Conservation (phyloP, 352 stramenopile species). For the Pythium aquatile region DNA sequence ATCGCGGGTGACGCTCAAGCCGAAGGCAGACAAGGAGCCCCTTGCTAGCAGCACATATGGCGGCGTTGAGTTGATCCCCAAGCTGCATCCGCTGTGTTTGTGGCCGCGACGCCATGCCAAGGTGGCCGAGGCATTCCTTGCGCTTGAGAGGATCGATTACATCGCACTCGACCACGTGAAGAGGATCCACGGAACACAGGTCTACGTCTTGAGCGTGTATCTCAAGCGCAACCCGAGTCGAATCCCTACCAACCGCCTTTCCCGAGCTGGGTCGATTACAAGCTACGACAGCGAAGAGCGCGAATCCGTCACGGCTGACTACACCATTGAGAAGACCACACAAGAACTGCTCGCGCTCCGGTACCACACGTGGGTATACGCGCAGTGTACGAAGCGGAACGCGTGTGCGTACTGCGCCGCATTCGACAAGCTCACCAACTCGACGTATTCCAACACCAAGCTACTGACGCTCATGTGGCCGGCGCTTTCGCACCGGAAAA, state of each 20-base stretch:
- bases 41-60: neutral
- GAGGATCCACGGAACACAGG: conserved; percentile 35
- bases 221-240: conserved; percentile 41
- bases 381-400: conserved; percentile 25
- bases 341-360: conserved; percentile 41
- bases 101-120: conserved; percentile 37
- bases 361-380: conserved; percentile 34
- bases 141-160: conserved; percentile 44
- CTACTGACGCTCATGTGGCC: conserved; percentile 27
- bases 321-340: conserved; percentile 39
- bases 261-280: conserved; percentile 5
- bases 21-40: neutral
- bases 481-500: conserved; percentile 1
- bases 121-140: conserved; percentile 35
- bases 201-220: conserved; percentile 55
- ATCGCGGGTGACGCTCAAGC: neutral
- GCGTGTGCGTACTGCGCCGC: conserved; percentile 42
- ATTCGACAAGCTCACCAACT: conserved; percentile 44
- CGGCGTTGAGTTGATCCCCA: conserved; percentile 23
- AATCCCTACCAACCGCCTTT: conserved; percentile 40
- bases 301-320: conserved; percentile 32
- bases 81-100: conserved; percentile 36
- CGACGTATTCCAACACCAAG: conserved; percentile 35
- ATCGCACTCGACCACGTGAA: conserved; percentile 44
- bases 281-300: conserved; percentile 4